Evolutionary conservation across 2,329 filamentous ascomycete genomes (phyloP), one percentile per base, ranked within the genome.

Genomic region (Cryphonectria nitschkei): DNA sequence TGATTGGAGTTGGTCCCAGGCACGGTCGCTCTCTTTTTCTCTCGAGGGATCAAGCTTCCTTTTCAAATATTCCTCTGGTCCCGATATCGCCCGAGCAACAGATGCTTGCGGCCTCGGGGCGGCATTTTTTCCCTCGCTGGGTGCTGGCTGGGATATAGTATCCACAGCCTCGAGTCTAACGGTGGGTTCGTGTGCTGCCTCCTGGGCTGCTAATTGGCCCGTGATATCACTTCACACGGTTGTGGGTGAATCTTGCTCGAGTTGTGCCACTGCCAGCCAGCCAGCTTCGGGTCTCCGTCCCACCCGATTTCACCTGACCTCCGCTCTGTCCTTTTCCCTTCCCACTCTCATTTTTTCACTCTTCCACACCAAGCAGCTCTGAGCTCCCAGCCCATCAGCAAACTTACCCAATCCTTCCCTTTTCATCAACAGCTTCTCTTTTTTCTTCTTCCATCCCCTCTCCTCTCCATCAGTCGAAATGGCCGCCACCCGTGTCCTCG

Each of bases 401-500:
- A 65, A 67, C 67, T 75, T 78, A 75, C 75, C 72, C 74, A 75
- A 75, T 75, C 71, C 72, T 71, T 71, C 70, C 46, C 67, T 66
- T 79, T 80, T 78, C 79, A 78, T 81, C 79, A 80, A 80, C 80
- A 79, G 79, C 81, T 80, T 79, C 80, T 79, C 80, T 79, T 80
- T 77, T 78, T 76, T 77, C 26, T 78, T 77, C 77, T 76, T 71
- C 46, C 46, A 50, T 50, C 46, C 16, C 78, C 78, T 82, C 82
- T 83, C 81, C 80, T 79, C 81, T 80, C 81, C 81, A 79, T 77
- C 86, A 86, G 84, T 90, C 88, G 89, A 88, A 93, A 94, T 94
- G 92, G 90, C 92, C 83, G 88, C 89, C 84, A 86, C 89, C 83
- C 92, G 92, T 86, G 88, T 93, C 83, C 87, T 93, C 85, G 89